Percentiles rank a stretch among this genome's conserved stretches.
These are phyloP conservation scores for Aurinia saxatilis DNA, from an alignment of 345 rosid genomes.

Conservation along the genomic window DNA sequence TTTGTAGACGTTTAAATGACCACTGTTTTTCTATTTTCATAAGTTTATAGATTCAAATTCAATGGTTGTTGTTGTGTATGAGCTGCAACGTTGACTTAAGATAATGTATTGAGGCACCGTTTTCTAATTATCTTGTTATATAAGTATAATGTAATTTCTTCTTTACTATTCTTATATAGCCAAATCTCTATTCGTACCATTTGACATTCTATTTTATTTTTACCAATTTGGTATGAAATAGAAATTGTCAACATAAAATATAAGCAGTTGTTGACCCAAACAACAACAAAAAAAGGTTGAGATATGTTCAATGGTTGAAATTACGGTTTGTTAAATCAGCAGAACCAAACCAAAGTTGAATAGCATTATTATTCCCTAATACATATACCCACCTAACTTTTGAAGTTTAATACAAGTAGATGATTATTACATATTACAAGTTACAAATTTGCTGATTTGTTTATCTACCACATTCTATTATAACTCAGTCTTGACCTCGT, in stretches of 20 bases:
- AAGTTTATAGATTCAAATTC: too few species aligned
- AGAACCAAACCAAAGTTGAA: not conserved
- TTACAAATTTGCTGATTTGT: too few species aligned
- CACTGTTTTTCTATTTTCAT: not conserved
- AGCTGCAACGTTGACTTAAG: conserved; percentile 16
- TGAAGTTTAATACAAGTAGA: not conserved
- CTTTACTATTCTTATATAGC: too few species aligned
- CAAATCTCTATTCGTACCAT: not conserved
- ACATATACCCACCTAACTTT: not conserved
- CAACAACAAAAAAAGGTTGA: not conserved
- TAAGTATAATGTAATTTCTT: not conserved
- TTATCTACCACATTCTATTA: not conserved
- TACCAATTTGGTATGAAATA: not conserved
- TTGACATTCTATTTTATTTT: not conserved
- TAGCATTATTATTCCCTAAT: not conserved
- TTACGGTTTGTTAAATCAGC: not conserved
- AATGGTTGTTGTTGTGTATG: not conserved
- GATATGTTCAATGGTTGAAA: not conserved
- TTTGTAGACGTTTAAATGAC: conserved; percentile 3
- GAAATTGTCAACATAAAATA: conserved; percentile 1
- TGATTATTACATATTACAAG: not conserved
- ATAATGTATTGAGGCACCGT: not conserved
- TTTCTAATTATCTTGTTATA: not conserved
- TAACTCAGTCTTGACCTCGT: conserved; percentile 18
- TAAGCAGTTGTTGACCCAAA: not conserved